phyloP scores from a whole-genome alignment of 495 filamentous ascomycete genomes.

The Neurospora tetrasperma region DNA sequence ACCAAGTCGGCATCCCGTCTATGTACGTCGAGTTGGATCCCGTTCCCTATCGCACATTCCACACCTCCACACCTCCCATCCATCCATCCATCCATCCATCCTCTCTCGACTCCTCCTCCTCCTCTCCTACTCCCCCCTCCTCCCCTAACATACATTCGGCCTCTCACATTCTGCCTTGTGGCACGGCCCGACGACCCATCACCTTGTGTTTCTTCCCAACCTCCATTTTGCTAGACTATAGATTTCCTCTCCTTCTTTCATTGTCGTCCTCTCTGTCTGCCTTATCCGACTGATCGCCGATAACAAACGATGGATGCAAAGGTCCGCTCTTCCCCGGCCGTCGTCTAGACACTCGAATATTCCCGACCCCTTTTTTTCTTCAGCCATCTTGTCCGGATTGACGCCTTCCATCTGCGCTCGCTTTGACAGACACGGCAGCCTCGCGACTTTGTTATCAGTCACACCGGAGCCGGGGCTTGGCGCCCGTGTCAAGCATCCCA shows the following conservation, averaged over 20 bases:
- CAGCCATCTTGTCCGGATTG: not conserved
- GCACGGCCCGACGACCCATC: not conserved
- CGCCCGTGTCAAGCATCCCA: not conserved
- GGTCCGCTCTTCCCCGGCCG: conserved; percentile 5
- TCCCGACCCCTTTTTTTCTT: not conserved
- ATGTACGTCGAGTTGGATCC: conserved; percentile 9
- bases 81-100: not conserved
- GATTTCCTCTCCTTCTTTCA: not conserved
- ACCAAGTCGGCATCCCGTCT: conserved; percentile 13
- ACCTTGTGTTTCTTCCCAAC: conserved; percentile 1
- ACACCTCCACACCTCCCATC: not conserved
- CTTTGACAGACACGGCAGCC: not conserved
- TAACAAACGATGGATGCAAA: conserved; percentile 20
- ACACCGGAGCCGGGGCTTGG: not conserved
- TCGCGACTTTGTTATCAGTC: not conserved
- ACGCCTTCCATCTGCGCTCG: not conserved
- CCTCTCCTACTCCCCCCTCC: not conserved
- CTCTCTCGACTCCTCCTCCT: conserved; percentile 1
- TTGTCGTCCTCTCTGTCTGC: not conserved
- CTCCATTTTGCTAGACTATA: conserved; percentile 1
- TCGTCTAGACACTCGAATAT: not conserved
- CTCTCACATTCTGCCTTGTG: not conserved
- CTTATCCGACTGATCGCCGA: conserved; percentile 1
- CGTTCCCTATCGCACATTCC: not conserved
- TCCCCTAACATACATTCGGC: not conserved